Evolutionary conservation across 192 early-diverging fungal species (phyloP).

Genomic region (Entomortierella beljakovae): DNA sequence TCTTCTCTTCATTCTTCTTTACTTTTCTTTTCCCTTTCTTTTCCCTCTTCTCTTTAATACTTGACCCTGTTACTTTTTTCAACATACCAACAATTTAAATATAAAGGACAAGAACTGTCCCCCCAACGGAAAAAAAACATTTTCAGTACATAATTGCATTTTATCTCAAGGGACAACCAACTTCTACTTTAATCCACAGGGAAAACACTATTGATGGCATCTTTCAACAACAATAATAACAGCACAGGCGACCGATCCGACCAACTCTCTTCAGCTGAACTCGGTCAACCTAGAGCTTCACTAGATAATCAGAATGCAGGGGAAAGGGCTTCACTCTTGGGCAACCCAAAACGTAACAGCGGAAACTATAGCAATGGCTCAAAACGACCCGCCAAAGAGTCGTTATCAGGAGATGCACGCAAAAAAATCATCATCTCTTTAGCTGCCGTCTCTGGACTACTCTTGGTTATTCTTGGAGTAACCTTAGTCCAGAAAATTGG

Average conservation of each 20-base stretch:
- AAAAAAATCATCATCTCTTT: slow-evolving; percentile 49
- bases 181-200: neutral
- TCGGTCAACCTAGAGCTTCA: slow-evolving; percentile 17
- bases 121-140: no score
- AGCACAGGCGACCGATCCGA: slow-evolving; percentile 20
- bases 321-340: slow-evolving; percentile 23
- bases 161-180: neutral
- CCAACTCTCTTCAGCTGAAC: slow-evolving; percentile 41
- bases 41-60: neutral
- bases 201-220: neutral
- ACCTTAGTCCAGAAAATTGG: slow-evolving; percentile 39
- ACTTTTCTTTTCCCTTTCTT: neutral
- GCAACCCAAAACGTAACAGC: slow-evolving; percentile 11
- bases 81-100: neutral
- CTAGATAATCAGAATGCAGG: slow-evolving; percentile 4
- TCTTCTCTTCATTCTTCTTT: neutral
- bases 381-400: slow-evolving; percentile 16
- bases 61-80: no score
- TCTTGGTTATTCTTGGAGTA: slow-evolving; percentile 39
- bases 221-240: neutral
- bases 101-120: no score
- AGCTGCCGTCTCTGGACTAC: slow-evolving; percentile 45
- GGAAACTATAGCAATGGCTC: neutral
- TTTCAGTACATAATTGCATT: neutral
- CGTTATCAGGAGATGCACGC: slow-evolving; percentile 17